Base-by-base conservation (phyloP, 129 eudicot genomes). In the Lactuca sativa region DNA sequence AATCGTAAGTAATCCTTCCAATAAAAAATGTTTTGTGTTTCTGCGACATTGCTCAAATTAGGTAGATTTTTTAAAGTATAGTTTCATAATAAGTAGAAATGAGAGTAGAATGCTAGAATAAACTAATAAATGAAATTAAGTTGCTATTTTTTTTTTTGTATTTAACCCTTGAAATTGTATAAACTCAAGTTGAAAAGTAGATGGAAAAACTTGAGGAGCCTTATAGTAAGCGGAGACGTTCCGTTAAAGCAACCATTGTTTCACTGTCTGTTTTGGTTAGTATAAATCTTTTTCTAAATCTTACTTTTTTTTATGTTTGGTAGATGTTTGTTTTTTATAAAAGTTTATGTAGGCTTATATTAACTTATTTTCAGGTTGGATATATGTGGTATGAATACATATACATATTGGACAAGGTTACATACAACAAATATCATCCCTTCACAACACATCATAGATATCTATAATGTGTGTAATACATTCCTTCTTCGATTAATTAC, bases 381-480 rank as follows among this genome's bases (percentile, higher is more conserved):
- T 91, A 86, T 67, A 43, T 86, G 83, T 91, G 97, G 96, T 88
- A 83, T 34, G 96, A 91, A 66, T 88, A 67, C 74, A 84, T 88
- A 64, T 91, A 91, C 92, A 91, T 80, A 86, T 70, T 88, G 85
- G 97, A 91, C 84, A 91, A 83, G 66, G 79, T 82, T 75, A 67
- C 93, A 52, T 91, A 91, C 79, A 91, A 88, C 86, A 91, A 85
- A 82, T 83, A 73, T 68, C 97, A 91, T 79, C 97, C 97, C 34
- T 88, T n/a, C n/a, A n/a, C n/a, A n/a, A 88, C 88, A 91, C 97
- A 62, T 91, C 97, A 57, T 91, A 96, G 97, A 91, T 91, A 58
- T 96, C 97, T 21, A 91, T 91, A 82, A 91, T 88, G 97, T 91
- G 55, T 52, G 93, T 69, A 37, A 30, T 61, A 11, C 7, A 18